Conservation (phyloP, 2,329 filamentous ascomycete genomes). For the Cytospora paraplurivora region DNA sequence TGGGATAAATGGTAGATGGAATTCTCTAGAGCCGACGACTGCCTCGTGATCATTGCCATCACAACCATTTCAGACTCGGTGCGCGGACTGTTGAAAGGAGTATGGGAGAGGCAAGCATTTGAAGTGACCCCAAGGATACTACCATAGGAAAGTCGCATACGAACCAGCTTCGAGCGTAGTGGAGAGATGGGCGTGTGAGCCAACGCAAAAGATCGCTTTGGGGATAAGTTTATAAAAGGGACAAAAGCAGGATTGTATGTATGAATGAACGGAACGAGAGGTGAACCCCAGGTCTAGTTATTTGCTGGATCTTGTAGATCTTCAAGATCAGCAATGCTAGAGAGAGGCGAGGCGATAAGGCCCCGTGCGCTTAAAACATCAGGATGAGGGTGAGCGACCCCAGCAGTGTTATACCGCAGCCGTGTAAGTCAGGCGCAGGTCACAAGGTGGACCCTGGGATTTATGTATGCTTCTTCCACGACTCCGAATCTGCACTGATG, state of each 20-base stretch:
- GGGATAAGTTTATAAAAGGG: background rate
- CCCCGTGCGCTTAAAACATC: slow-evolving; percentile 7
- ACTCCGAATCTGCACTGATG: slow-evolving; percentile 10
- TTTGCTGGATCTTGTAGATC: slow-evolving; percentile 8
- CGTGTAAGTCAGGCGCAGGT: slow-evolving; percentile 11
- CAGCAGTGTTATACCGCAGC: slow-evolving; percentile 19
- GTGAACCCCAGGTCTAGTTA: background rate
- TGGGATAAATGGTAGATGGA: background rate
- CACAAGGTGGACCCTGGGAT: slow-evolving; percentile 20
- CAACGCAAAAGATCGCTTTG: background rate
- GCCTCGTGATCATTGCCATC: background rate
- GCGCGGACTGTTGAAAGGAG: background rate
- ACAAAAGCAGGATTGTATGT: background rate
- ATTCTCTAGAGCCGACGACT: background rate
- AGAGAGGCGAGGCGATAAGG: slow-evolving; percentile 12
- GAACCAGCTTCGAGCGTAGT: slow-evolving; percentile 3
- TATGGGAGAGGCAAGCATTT: background rate
- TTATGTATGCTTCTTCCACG: background rate
- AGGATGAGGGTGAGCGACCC: slow-evolving; percentile 17
- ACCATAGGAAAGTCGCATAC: background rate
- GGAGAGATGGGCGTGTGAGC: background rate
- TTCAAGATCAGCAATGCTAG: slow-evolving; percentile 3
- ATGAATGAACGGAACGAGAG: slow-evolving; percentile 9
- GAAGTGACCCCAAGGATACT: background rate
- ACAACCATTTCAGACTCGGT: background rate